A percentile compares a stretch with the other conserved stretches of the same genome.
These are phyloP conservation scores for Pneumocystis canis DNA, from an alignment of 1,139 yeast genomes.

Conservation along the genomic window DNA sequence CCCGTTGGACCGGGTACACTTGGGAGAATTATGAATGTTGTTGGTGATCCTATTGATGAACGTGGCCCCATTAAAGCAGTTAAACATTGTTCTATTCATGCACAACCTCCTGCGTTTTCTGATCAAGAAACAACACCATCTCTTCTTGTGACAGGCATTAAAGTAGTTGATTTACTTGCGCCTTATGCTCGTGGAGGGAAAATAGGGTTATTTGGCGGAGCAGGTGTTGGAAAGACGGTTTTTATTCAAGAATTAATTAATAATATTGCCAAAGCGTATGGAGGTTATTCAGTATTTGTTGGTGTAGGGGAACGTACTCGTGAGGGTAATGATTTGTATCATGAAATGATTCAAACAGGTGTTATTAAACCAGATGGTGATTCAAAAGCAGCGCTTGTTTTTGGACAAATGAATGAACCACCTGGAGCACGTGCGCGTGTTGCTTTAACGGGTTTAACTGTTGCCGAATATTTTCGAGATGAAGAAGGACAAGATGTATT, in stretches of 20 bases:
- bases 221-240: slow-evolving; percentile 99
- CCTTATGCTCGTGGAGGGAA: slow-evolving; percentile 99
- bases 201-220: slow-evolving; percentile 99
- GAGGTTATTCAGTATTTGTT: slow-evolving; percentile 99
- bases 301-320: slow-evolving; percentile 99
- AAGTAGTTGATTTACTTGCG: slow-evolving; percentile 97
- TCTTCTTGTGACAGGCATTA: slow-evolving; percentile 98
- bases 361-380: slow-evolving; percentile 99
- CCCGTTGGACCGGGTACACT: slow-evolving; percentile 99
- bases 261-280: slow-evolving; percentile 99
- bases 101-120: slow-evolving; percentile 90
- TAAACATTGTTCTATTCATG: slow-evolving; percentile 92
- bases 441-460: slow-evolving; percentile 98
- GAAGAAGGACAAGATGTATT: slow-evolving; percentile 99
- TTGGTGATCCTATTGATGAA: slow-evolving; percentile 99
- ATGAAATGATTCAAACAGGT: slow-evolving; percentile 99
- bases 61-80: slow-evolving; percentile 94
- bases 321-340: slow-evolving; percentile 98
- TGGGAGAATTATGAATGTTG: slow-evolving; percentile 96
- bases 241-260: slow-evolving; percentile 98
- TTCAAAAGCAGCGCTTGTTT: slow-evolving; percentile 97
- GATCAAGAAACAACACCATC: slow-evolving; percentile 97
- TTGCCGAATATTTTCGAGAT: slow-evolving; percentile 99
- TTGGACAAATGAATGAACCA: slow-evolving; percentile 99
- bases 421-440: slow-evolving; percentile 99